Base-by-base conservation (phyloP, 2,329 filamentous ascomycete genomes). In the Dendryphion nanum region DNA sequence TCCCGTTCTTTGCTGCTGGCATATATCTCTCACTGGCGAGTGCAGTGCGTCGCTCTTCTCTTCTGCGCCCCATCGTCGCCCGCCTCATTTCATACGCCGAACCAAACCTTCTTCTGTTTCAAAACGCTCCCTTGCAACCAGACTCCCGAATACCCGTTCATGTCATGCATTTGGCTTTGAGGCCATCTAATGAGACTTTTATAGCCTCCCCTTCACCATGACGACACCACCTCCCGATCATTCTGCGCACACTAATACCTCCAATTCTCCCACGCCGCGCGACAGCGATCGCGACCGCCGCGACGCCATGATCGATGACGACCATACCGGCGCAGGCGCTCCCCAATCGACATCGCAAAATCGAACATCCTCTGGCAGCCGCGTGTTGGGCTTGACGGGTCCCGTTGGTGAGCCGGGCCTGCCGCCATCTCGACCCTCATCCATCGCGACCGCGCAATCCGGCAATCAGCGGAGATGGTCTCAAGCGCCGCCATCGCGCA, bases 251-350 rank as follows among this genome's bases (percentile, higher is more conserved):
- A 40, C 40, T 31, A 42, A 42, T 41, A 45, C 24, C 38, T 40
- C 51, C 35, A 47, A 44, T 41, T 41, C 53, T 35, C 21, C 50
- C 33, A 47, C 42, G 32, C 40, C 50, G 23, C 17, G 50, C 80
- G 47, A 48, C 17, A 41, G 83, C 86, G 37, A 87, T 84, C 18
- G 86, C 83, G 41, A 80, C 81, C 83, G 87, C 76, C 87, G 83
- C n/a, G 76, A 79, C 51, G 68, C 75, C 48, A 66, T 66, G 33
- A 75, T 75, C 24, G 74, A 77, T 47, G 73, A 77, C 67, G 69
- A 75, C 37, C 65, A 67, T 17, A 31, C 42, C 14, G 20, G 18
- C 8, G 19, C 39, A 30, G 31, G 24, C 35, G 37, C 46, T 10
- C 47, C 36, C 20, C 42, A 35, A 20, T 18, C 43, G 17, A 35